Evolutionary conservation across 352 stramenopile genomes (phyloP).

Genomic region (Phytophthora europaea): DNA sequence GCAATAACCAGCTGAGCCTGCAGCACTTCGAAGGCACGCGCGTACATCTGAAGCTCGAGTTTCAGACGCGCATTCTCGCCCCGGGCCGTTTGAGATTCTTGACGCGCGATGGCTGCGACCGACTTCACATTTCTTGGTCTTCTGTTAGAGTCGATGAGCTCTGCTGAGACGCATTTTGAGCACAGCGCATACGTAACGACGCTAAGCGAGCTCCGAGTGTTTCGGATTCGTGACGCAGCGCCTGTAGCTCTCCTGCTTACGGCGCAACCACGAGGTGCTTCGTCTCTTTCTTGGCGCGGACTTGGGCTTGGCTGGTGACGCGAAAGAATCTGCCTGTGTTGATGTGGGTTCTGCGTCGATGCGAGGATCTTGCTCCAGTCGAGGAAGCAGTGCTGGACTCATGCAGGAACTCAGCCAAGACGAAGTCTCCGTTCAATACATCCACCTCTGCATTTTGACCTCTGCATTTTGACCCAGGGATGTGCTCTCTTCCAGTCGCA

Average conservation of each 20-base stretch:
- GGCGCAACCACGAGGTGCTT: slow-evolving; percentile 29
- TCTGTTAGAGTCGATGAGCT: background rate
- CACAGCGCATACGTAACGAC: background rate
- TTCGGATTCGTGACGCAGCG: slow-evolving; percentile 6
- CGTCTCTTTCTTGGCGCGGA: background rate
- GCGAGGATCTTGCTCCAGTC: background rate
- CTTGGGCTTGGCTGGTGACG: background rate
- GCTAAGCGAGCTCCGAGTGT: slow-evolving; percentile 4
- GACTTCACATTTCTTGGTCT: slow-evolving; percentile 22
- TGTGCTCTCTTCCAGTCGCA: background rate
- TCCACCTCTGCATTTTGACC: background rate
- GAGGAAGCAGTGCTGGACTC: background rate
- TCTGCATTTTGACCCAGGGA: background rate
- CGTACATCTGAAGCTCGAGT: slow-evolving; percentile 10
- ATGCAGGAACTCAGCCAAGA: slow-evolving; percentile 15
- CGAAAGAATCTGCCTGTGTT: background rate
- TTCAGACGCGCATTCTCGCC: slow-evolving; percentile 22
- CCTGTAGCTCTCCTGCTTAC: slow-evolving; percentile 14
- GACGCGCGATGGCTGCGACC: slow-evolving; percentile 18
- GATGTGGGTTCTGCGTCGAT: background rate
- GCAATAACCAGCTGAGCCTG: slow-evolving; percentile 8
- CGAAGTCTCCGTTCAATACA: slow-evolving; percentile 10
- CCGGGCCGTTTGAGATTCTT: slow-evolving; percentile 11
- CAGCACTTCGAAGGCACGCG: slow-evolving; percentile 4
- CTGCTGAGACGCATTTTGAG: background rate